phyloP scores from a whole-genome alignment of 2,329 filamentous ascomycete species.

The Clarireedia homoeocarpa region DNA sequence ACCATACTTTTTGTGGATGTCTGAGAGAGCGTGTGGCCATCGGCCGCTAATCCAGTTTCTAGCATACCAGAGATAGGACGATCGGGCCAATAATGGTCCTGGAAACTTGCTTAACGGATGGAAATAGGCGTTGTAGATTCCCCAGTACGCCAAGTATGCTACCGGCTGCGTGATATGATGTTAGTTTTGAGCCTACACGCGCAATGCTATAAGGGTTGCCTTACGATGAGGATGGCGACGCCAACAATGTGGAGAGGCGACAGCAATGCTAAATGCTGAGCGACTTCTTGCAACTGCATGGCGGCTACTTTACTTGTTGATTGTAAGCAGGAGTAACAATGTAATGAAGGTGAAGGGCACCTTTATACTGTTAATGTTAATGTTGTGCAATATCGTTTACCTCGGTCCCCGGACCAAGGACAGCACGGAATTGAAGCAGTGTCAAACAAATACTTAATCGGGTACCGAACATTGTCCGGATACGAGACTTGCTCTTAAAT shows the following conservation, averaged over 20 bases:
- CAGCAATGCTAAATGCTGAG: too few relatives aligned
- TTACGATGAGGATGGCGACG: background rate
- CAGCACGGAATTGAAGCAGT: too few relatives aligned
- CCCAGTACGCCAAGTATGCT: background rate
- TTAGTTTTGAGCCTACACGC: background rate
- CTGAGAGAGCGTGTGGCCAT: background rate
- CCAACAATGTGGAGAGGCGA: background rate
- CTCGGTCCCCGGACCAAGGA: too few relatives aligned
- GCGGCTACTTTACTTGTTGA: too few relatives aligned
- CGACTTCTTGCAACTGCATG: too few relatives aligned
- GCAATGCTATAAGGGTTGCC: background rate
- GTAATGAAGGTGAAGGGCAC: too few relatives aligned
- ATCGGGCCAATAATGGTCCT: background rate
- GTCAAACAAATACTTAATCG: too few relatives aligned
- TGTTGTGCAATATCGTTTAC: too few relatives aligned
- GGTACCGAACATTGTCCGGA: too few relatives aligned
- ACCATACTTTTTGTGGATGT: slow-evolving; percentile 1
- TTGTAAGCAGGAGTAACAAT: too few relatives aligned
- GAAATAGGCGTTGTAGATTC: slow-evolving; percentile 5
- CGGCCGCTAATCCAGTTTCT: slow-evolving; percentile 1
- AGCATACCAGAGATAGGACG: slow-evolving; percentile 5
- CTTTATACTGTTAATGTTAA: too few relatives aligned
- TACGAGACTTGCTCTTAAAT: too few relatives aligned
- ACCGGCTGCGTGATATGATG: background rate
- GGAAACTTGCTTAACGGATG: slow-evolving; percentile 8